Evolutionary conservation across 73 alveolate species (phyloP).

Genomic region (Breviolum minutum): DNA sequence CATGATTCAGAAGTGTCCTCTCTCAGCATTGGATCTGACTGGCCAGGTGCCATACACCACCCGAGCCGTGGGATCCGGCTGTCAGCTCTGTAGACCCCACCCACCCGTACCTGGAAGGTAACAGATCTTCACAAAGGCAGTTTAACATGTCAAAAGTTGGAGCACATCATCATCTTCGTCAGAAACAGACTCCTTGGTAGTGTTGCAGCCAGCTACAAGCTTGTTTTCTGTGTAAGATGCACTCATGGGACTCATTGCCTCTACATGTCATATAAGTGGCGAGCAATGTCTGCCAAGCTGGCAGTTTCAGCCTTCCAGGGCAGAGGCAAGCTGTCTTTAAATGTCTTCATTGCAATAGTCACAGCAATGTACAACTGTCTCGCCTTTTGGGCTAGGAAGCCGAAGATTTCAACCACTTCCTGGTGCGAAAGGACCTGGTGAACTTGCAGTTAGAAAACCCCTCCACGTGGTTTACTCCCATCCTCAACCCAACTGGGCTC

Average conservation of each 20-base stretch:
- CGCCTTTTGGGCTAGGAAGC: conserved; percentile 50
- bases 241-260: too few species aligned
- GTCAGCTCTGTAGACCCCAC: conserved; percentile 63
- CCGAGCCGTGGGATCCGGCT: conserved; percentile 75
- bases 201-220: too few species aligned
- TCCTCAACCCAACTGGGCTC: neutral
- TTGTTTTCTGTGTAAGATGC: too few species aligned
- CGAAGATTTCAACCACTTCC: conserved; percentile 78
- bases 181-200: neutral
- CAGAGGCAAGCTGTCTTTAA: neutral
- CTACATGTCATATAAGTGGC: neutral
- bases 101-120: conserved; percentile 43
- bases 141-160: neutral
- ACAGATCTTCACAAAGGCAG: neutral
- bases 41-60: conserved; percentile 80
- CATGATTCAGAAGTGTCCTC: conserved; percentile 4
- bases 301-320: neutral
- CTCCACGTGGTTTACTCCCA: neutral
- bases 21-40: conserved; percentile 64
- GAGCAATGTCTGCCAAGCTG: conserved; percentile 21
- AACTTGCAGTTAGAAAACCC: too few species aligned
- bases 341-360: neutral
- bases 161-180: conserved; percentile 29
- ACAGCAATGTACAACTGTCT: neutral
- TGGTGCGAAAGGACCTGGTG: conserved; percentile 64